These are phyloP conservation scores for Ustilago esculenta DNA, from an alignment of 1,284 basidiomycete species.

Conservation along the genomic window DNA sequence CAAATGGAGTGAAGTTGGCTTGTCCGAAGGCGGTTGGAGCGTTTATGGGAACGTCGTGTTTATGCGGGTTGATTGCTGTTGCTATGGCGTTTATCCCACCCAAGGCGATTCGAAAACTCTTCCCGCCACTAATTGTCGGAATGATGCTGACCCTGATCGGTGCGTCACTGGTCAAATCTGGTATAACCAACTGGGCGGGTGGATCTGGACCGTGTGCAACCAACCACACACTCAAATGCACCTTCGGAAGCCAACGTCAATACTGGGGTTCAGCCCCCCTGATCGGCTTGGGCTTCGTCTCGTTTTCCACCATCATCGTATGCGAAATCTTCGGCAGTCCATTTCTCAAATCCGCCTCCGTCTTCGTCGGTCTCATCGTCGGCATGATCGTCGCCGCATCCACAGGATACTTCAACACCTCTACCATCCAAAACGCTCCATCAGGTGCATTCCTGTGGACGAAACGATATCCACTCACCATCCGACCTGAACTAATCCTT, in stretches of 20 bases:
- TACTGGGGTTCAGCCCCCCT: constrained; percentile 42
- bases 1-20: constrained; percentile 21
- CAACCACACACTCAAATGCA: constrained; percentile 27
- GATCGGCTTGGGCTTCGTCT: constrained; percentile 42
- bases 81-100: constrained; percentile 38
- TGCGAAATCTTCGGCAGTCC: constrained; percentile 47
- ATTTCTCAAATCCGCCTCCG: constrained; percentile 43
- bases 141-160: constrained; percentile 41
- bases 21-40: constrained; percentile 36
- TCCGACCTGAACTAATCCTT: constrained; percentile 27
- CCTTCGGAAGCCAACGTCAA: constrained; percentile 13
- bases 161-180: constrained; percentile 25
- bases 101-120: constrained; percentile 31
- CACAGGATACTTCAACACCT: constrained; percentile 40
- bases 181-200: constrained; percentile 44
- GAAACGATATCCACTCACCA: constrained; percentile 24
- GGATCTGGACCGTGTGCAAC: constrained; percentile 27
- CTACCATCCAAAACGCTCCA: constrained; percentile 24
- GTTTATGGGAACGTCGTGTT: constrained; percentile 31
- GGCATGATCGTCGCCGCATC: constrained; percentile 47
- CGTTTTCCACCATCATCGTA: constrained; percentile 37
- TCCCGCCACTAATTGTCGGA: constrained; percentile 45
- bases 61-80: constrained; percentile 29
- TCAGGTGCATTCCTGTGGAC: constrained; percentile 35
- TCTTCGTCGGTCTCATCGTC: constrained; percentile 38